Conservation (phyloP, 345 rosid species). For the Salix dunnii region DNA sequence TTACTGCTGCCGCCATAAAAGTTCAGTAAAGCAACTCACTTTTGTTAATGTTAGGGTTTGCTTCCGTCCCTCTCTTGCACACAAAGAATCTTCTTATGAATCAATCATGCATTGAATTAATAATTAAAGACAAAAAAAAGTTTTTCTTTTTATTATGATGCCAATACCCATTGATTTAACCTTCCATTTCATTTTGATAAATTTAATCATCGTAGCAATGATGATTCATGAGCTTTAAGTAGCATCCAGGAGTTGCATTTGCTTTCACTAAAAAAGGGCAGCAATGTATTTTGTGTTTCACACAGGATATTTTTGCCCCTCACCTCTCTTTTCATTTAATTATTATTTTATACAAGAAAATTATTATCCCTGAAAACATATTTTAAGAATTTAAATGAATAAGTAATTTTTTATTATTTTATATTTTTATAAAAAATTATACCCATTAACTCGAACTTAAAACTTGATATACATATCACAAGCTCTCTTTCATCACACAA, state of each 20-base stretch:
- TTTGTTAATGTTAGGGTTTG: conserved; percentile 13
- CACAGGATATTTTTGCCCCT: neutral
- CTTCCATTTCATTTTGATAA: neutral
- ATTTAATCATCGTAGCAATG: neutral
- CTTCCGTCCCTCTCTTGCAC: neutral
- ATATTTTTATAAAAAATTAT: too few species aligned
- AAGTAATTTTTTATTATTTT: too few species aligned
- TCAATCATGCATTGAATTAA: conserved; percentile 7
- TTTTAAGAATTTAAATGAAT: too few species aligned
- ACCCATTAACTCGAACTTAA: rapidly evolving
- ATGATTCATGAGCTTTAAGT: neutral
- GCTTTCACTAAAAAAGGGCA: too few species aligned
- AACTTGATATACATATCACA: too few species aligned
- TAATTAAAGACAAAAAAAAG: neutral
- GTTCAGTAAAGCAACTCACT: conserved; percentile 16
- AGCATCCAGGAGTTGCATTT: neutral
- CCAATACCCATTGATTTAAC: neutral
- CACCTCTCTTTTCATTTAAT: too few species aligned
- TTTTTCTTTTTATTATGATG: neutral
- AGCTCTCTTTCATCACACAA: too few species aligned
- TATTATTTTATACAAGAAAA: too few species aligned
- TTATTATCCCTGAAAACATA: too few species aligned
- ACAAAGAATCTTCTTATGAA: neutral
- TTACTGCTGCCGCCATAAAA: conserved; percentile 1
- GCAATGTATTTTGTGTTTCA: too few species aligned